phyloP scores from a whole-genome alignment of 1,139 yeast species.

The Geotrichum fermentans region DNA sequence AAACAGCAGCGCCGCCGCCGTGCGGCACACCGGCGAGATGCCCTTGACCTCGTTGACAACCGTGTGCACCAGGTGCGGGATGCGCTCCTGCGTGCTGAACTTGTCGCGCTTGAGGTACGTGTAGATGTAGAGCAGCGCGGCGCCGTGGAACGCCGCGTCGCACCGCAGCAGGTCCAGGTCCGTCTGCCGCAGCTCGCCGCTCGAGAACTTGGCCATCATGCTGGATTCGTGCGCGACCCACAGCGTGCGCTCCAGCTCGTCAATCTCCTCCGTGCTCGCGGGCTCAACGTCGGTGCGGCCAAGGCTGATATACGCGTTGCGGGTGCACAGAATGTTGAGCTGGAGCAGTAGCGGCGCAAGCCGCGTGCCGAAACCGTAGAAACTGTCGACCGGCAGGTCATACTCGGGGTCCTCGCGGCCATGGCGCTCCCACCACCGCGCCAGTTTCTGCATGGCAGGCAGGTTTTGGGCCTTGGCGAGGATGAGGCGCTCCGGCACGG shows the following conservation, averaged over 20 bases:
- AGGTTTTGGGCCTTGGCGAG: conserved; percentile 17
- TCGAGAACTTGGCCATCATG: conserved; percentile 12
- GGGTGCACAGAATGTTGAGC: conserved; percentile 14
- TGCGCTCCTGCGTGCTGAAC: conserved; percentile 8
- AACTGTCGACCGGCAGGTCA: conserved; percentile 20
- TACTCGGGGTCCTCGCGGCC: conserved; percentile 20
- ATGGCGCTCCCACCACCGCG: conserved; percentile 20
- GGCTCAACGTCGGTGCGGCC: conserved; percentile 5
- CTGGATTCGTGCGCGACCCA: conserved; percentile 12
- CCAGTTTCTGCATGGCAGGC: conserved; percentile 10
- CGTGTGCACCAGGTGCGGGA: conserved; percentile 12
- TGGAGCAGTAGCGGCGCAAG: conserved; percentile 20
- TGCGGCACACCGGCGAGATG: conserved; percentile 18
- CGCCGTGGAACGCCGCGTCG: conserved; percentile 20
- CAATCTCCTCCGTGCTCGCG: conserved; percentile 10
- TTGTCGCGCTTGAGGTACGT: conserved; percentile 16
- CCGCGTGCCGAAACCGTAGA: conserved; percentile 20
- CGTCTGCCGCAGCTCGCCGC: conserved; percentile 1
- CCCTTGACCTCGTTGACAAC: conserved; percentile 16
- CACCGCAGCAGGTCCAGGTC: conserved; percentile 20
- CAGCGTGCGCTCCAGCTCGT: conserved; percentile 14
- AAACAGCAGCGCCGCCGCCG: conserved; percentile 20
- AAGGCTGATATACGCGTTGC: conserved; percentile 6
- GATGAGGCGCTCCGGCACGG: conserved; percentile 11
- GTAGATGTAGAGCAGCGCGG: conserved; percentile 20